phyloP scores from a whole-genome alignment of 495 filamentous ascomycete species.

The Podospora australis region DNA sequence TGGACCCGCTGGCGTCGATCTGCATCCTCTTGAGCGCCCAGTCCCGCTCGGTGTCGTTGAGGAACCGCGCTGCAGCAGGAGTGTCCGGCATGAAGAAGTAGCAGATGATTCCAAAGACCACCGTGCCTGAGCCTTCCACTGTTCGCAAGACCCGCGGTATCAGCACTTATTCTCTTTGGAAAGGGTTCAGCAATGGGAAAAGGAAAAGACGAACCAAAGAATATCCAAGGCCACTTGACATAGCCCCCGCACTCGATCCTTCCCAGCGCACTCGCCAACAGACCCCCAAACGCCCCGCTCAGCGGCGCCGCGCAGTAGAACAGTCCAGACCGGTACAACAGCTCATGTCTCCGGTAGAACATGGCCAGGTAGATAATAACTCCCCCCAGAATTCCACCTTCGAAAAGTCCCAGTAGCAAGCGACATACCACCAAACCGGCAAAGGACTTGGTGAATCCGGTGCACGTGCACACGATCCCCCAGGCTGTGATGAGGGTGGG shows the following conservation, averaged over 20 bases:
- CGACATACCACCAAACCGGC: constrained; percentile 51
- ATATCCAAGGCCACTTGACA: constrained; percentile 42
- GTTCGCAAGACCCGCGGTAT: no score
- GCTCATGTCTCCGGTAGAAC: constrained; percentile 42
- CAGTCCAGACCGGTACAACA: constrained; percentile 39
- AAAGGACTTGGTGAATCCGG: constrained; percentile 49
- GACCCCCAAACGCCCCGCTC: constrained; percentile 57
- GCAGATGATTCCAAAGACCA: constrained; percentile 34
- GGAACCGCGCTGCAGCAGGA: constrained; percentile 34
- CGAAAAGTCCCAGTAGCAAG: constrained; percentile 55
- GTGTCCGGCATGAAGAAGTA: constrained; percentile 44
- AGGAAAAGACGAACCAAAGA: constrained; percentile 23
- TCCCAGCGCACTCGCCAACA: constrained; percentile 50
- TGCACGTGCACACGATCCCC: constrained; percentile 48
- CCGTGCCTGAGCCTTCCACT: constrained; percentile 39
- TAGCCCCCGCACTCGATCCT: constrained; percentile 36
- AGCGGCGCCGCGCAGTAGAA: constrained; percentile 63
- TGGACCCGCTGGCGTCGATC: constrained; percentile 37
- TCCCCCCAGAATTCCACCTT: constrained; percentile 55
- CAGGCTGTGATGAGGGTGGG: constrained; percentile 43
- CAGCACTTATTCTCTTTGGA: no score
- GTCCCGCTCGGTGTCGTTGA: constrained; percentile 31
- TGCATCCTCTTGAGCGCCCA: constrained; percentile 34
- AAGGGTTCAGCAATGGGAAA: not conserved
- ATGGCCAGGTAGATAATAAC: constrained; percentile 46